phyloP scores from a whole-genome alignment of 2,329 filamentous ascomycete species.

The Pseudocercospora eumusae region DNA sequence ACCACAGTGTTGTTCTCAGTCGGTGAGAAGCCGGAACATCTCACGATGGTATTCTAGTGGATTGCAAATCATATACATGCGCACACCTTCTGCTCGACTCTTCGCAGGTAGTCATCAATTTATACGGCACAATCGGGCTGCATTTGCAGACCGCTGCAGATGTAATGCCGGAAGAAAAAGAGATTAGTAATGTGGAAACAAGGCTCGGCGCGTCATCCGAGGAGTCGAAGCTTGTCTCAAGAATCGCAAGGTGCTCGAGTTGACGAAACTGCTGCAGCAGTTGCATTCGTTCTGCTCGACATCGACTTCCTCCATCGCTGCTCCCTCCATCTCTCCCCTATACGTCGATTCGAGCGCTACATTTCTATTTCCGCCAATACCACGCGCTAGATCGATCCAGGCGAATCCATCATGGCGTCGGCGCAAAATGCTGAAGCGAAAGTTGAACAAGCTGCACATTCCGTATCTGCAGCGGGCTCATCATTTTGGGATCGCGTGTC shows the following conservation, averaged over 20 bases:
- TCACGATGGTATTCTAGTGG: not conserved
- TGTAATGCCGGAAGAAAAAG: not conserved
- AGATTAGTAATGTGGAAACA: conserved; percentile 4
- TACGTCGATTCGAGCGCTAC: conserved; percentile 3
- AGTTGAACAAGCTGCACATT: conserved; percentile 26
- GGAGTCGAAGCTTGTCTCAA: conserved; percentile 9
- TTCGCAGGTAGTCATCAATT: not conserved
- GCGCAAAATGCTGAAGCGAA: conserved; percentile 22
- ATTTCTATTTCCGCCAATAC: conserved; percentile 16
- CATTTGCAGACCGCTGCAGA: not conserved
- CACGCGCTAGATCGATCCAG: conserved; percentile 7
- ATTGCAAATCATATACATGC: not conserved
- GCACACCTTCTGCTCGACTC: not conserved
- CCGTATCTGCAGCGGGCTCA: conserved; percentile 55
- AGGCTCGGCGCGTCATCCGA: conserved; percentile 2
- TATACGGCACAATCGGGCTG: not conserved
- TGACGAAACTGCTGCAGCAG: conserved; percentile 1
- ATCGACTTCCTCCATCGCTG: conserved; percentile 3
- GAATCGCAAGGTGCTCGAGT: conserved; percentile 11
- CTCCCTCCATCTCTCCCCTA: conserved; percentile 11
- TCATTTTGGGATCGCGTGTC: conserved; percentile 88
- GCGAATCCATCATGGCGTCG: conserved; percentile 23
- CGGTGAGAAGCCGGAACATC: not conserved
- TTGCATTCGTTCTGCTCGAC: not conserved
- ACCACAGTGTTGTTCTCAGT: not conserved